Evolutionary conservation across 2,329 filamentous ascomycete genomes (phyloP), one percentile per base, ranked within the genome.

Genomic region (Monosporascus sp.): DNA sequence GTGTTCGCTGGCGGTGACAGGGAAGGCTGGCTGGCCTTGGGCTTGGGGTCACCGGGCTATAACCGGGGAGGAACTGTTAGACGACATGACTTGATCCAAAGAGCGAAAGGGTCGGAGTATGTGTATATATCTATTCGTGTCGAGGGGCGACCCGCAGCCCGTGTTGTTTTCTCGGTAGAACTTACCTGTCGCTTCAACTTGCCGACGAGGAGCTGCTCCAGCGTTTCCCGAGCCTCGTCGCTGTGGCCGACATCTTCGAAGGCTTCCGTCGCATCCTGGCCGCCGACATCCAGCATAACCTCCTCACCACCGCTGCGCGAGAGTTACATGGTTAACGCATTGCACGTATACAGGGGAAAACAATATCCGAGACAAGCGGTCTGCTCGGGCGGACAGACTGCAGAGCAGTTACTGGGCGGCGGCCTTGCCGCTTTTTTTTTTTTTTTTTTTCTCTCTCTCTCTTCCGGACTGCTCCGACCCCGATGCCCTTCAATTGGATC

Each of bases 221-320:
- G 85, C 62, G 96, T 93, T 79, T 97, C 93, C 62, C 94, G 88
- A 62, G 94, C 94, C 81, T 99, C 94, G 74, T 99, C 94, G 67
- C 89, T 95, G 87, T 99, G 94, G 69, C 94, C 94, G 68, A 99
- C 94, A 75, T 99, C 94, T 79, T 99, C 94, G 71, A 99, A 99
- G 57, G 94, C 93, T 77, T 97, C 94, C 65, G 93, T 96, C 67
- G 89, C 88, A 74, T 99, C 94, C 77, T 96, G 92, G 63, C 94
- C 94, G 68, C 81, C 94, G 60, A 97, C 92, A 64, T 99, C 94
- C 63, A 99, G 87, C 59, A 99, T 79, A 64, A 99, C 94, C 79
- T 99, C 94, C 78, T 99, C 94, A 77, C 94, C 94, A 79, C 94
- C 94, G 66, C 94, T 97, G 68, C 60, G 54, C 51, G 46, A 52